Base-by-base conservation (phyloP, 2,329 filamentous ascomycete genomes). In the Epichloe glyceriae region DNA sequence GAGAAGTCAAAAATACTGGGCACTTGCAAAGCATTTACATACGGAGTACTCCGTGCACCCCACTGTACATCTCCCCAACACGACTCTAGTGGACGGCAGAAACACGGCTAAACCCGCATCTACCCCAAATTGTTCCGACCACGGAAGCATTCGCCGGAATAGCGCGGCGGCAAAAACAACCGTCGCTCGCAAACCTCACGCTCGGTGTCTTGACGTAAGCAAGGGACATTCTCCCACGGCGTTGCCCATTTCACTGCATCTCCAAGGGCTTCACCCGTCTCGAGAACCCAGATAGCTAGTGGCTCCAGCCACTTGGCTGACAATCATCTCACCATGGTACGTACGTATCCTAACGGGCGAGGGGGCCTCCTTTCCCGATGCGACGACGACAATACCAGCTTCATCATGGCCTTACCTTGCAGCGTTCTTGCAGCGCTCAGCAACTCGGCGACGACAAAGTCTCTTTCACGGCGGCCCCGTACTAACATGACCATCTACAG, bases 401-500 rank as follows among this genome's bases (percentile, higher is more conserved):
- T 42, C 47, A 15, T 14, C 35, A 34, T 14, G 15, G n/a, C n/a
- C 11, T 47, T 2, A 5, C 46, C 12, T 20, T n/a, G 20, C 39
- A 20, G 30, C 30, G 30, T 11, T 30, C 30, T 30, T 2, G 30
- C 30, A 30, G 30, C 10, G 4, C 30, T 11, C 30, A 10, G 30
- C 30, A 10, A 10, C 30, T 30, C 10, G 30, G 10, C 30, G 30
- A 10, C 30, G 30, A 30, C 3, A 11, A 11, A 1, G 30, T 22
- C 2, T 33, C 15, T 30, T 20, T 1, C 26, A 45, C 46, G 43
- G 22, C 39, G 19, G 30, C 44, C 17, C 10, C 10, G 47, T 48
- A 46, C 57, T 62, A 47, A 63, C 5, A 43, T 10, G 17, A 30
- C 19, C 12, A 11, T 40, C n/a, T n/a, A 6, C 30, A 95, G 91